Evolutionary conservation across 345 rosid species (phyloP).

Genomic region (Eucalyptus albens): DNA sequence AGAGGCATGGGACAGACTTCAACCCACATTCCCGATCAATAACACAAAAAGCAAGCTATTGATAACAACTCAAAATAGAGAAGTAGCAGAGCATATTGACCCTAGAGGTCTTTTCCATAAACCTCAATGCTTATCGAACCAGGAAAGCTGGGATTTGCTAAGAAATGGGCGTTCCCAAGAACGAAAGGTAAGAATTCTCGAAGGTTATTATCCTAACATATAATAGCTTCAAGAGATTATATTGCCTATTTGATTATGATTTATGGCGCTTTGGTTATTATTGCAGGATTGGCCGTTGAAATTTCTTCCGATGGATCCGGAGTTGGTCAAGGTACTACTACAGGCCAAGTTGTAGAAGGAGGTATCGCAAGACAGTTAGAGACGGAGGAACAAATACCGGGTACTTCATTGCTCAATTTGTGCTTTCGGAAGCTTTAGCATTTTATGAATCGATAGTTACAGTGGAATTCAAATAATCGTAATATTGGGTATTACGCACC

Average conservation of each 20-base stretch:
- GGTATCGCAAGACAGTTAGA: too few species aligned
- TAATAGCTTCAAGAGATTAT: too few species aligned
- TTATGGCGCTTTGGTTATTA: too few species aligned
- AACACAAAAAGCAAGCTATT: conserved; percentile 15
- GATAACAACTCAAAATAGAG: conserved; percentile 15
- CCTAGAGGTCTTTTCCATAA: rapidly evolving
- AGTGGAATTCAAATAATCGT: too few species aligned
- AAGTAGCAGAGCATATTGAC: rapidly evolving
- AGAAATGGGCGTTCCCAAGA: rapidly evolving
- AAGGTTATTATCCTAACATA: too few species aligned
- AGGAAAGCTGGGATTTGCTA: rapidly evolving
- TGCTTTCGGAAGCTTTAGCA: too few species aligned
- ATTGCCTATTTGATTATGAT: too few species aligned
- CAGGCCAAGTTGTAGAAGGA: too few species aligned
- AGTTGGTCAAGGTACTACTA: not conserved
- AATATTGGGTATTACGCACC: rapidly evolving
- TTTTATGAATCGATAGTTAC: too few species aligned
- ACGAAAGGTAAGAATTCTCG: rapidly evolving
- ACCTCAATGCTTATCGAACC: rapidly evolving
- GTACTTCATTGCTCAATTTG: too few species aligned
- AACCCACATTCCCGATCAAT: conserved; percentile 1
- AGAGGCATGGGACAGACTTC: conserved; percentile 18
- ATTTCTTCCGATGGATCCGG: too few species aligned
- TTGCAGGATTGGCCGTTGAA: rapidly evolving
- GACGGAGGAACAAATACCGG: rapidly evolving